Evolutionary conservation across 2,329 filamentous ascomycete species (phyloP).

Genomic region (Trichoderma afroharzianum): DNA sequence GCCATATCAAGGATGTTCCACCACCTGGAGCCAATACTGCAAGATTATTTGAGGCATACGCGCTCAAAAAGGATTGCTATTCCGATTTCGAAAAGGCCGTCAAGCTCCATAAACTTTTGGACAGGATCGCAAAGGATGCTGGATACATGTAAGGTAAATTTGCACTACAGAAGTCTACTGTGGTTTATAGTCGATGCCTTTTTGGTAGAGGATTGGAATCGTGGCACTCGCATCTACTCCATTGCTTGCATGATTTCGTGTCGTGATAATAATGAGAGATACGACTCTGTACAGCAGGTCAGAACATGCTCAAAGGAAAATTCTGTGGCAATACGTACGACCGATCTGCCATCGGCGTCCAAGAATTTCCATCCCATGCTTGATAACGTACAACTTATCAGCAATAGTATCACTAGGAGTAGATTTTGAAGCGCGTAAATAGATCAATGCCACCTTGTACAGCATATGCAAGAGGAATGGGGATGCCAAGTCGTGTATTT

Average conservation of each 20-base stretch:
- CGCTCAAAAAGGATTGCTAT: neutral
- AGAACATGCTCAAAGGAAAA: neutral
- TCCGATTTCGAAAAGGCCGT: conserved; percentile 10
- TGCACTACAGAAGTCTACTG: neutral
- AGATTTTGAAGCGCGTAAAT: neutral
- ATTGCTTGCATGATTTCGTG: conserved; percentile 14
- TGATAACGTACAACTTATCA: neutral
- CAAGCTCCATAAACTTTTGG: conserved; percentile 14
- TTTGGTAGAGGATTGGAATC: neutral
- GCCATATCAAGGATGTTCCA: conserved; percentile 81
- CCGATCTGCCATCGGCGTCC: conserved; percentile 5
- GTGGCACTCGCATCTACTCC: neutral
- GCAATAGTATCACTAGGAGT: neutral
- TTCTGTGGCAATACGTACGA: neutral
- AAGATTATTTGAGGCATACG: conserved; percentile 17
- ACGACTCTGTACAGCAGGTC: neutral
- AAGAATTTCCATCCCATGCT: neutral
- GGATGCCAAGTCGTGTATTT: neutral
- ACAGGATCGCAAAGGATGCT: conserved; percentile 11
- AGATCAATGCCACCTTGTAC: conserved; percentile 1
- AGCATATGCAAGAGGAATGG: conserved; percentile 12
- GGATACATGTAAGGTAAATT: neutral
- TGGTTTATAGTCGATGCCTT: neutral
- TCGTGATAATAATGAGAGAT: conserved; percentile 5
- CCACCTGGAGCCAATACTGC: neutral